phyloP scores from a whole-genome alignment of 2,329 filamentous ascomycete species.

The Neocucurbitaria cava region DNA sequence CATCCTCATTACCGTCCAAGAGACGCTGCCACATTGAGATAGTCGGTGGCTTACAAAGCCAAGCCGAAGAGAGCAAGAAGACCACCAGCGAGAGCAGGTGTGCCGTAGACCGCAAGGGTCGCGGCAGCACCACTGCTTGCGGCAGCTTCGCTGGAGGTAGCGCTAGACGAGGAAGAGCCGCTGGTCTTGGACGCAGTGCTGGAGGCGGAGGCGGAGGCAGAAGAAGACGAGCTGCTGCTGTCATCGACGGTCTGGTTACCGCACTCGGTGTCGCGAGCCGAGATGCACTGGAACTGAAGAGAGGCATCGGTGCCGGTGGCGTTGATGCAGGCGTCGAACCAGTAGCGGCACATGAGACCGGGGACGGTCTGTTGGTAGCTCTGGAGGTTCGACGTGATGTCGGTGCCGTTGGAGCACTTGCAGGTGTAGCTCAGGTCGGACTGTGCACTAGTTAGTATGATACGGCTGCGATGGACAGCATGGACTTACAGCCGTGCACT shows the following conservation, averaged over 20 bases:
- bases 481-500: slow-evolving; percentile 63
- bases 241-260: slow-evolving; percentile 55
- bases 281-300: slow-evolving; percentile 55
- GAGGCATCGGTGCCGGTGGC: slow-evolving; percentile 48
- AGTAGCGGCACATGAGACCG: slow-evolving; percentile 65
- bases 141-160: slow-evolving; percentile 36
- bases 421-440: slow-evolving; percentile 62
- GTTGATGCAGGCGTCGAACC: slow-evolving; percentile 53
- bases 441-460: slow-evolving; percentile 48
- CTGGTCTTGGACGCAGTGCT: slow-evolving; percentile 33
- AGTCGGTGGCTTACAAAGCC: slow-evolving; percentile 57
- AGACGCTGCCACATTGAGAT: slow-evolving; percentile 25
- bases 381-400: slow-evolving; percentile 51
- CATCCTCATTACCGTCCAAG: slow-evolving; percentile 34
- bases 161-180: slow-evolving; percentile 27
- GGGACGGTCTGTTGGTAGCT: slow-evolving; percentile 66
- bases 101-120: slow-evolving; percentile 57
- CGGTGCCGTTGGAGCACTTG: slow-evolving; percentile 63
- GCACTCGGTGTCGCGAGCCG: slow-evolving; percentile 53
- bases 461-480: too few relatives aligned
- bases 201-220: slow-evolving; percentile 35
- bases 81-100: slow-evolving; percentile 59
- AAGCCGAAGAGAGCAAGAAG: slow-evolving; percentile 64
- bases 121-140: slow-evolving; percentile 53
- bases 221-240: slow-evolving; percentile 18